These are phyloP conservation scores for Hemileia vastatrix DNA, from an alignment of 1,284 basidiomycete species.

Conservation along the genomic window DNA sequence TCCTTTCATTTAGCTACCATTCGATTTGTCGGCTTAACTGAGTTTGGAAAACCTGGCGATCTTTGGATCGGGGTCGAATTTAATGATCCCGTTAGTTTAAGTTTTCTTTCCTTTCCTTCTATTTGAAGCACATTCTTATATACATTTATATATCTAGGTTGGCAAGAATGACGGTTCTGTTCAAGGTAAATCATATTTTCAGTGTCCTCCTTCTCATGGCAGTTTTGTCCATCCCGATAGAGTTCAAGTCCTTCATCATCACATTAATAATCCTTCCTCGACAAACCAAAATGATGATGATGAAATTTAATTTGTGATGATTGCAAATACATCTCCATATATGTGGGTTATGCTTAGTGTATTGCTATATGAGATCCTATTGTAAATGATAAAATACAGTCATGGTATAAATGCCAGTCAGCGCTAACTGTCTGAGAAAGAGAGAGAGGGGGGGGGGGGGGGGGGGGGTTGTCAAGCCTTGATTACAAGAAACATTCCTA, in stretches of 20 bases:
- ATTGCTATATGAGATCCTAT: no score
- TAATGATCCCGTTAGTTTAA: constrained; percentile 87
- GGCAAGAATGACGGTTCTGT: constrained; percentile 47
- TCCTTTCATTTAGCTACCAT: constrained; percentile 61
- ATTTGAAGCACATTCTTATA: not conserved
- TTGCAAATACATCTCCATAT: not conserved
- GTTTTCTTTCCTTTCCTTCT: not conserved
- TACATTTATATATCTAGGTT: not conserved
- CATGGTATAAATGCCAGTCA: no score
- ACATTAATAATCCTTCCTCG: constrained; percentile 61
- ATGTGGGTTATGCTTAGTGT: not conserved
- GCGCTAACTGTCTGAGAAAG: no score
- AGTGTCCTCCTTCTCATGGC: constrained; percentile 64
- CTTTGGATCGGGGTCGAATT: constrained; percentile 89
- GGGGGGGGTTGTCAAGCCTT: no score
- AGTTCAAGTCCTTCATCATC: constrained; percentile 74
- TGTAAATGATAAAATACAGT: no score
- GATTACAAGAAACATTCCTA: no score
- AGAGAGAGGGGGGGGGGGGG: no score
- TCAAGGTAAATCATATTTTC: constrained; percentile 73
- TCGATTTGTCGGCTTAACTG: constrained; percentile 68
- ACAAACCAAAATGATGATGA: constrained; percentile 58
- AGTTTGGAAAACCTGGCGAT: constrained; percentile 52
- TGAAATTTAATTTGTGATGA: constrained; percentile 55
- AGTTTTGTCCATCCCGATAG: constrained; percentile 79